Percentiles rank a stretch among this genome's conserved stretches.
phyloP scores from a whole-genome alignment of 1,139 yeast species.

The Ogataea hybrid region DNA sequence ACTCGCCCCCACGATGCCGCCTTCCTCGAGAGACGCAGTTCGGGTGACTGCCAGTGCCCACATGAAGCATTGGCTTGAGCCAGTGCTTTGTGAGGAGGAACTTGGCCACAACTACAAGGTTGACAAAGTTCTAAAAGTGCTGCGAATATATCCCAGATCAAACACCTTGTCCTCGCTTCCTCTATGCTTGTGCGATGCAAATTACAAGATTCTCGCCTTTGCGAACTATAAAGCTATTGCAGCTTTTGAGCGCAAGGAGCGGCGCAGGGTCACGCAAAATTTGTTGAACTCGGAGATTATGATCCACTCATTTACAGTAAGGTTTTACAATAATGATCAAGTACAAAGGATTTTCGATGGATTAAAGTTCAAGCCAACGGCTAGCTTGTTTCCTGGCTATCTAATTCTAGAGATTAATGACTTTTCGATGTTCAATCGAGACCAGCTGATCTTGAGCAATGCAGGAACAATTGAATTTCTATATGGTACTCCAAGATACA shows the following conservation, averaged over 20 bases:
- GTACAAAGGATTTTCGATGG: conserved; percentile 7
- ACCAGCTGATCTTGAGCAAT: conserved; percentile 14
- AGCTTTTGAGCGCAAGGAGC: conserved; percentile 17
- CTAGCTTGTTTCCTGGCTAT: conserved; percentile 8
- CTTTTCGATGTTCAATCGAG: conserved; percentile 17
- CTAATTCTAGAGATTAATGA: conserved; percentile 16
- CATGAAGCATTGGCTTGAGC: conserved; percentile 5
- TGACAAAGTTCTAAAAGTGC: conserved; percentile 12
- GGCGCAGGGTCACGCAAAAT: conserved; percentile 16
- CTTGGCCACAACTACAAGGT: conserved; percentile 2
- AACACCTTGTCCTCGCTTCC: conserved; percentile 3
- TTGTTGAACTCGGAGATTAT: conserved; percentile 17
- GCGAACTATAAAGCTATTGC: conserved; percentile 14
- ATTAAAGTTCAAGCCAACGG: background rate
- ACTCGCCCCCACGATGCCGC: conserved; percentile 1
- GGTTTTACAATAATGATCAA: conserved; percentile 15
- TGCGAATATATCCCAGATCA: conserved; percentile 5
- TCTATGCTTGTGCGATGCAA: conserved; percentile 20
- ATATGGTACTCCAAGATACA: conserved; percentile 4
- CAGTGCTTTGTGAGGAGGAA: conserved; percentile 4
- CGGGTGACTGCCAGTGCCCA: background rate
- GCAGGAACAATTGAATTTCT: conserved; percentile 13
- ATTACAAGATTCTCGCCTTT: conserved; percentile 14
- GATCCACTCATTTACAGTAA: conserved; percentile 9
- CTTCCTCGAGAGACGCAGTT: conserved; percentile 3